Conservation (phyloP, 2,329 filamentous ascomycete genomes). For the Aspergillus japonicus region DNA sequence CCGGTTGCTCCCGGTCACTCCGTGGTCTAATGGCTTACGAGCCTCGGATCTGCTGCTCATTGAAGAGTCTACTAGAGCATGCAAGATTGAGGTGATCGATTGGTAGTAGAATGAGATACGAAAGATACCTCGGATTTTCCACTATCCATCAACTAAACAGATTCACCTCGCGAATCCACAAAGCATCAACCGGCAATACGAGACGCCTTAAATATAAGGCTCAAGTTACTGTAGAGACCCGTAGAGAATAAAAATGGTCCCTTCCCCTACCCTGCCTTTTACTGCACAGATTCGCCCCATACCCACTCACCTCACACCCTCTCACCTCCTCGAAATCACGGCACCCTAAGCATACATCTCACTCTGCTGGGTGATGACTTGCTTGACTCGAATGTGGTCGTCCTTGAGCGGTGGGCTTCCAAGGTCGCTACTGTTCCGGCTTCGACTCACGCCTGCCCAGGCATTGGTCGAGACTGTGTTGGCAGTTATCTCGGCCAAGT, state of each 20-base stretch:
- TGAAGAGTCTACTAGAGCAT: not conserved
- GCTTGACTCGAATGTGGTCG: conserved; percentile 33
- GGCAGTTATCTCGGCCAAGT: conserved; percentile 17
- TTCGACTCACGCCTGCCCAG: conserved; percentile 30
- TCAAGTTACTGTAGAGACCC: not conserved
- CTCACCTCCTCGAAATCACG: not conserved
- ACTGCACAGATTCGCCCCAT: not conserved
- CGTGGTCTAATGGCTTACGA: not conserved
- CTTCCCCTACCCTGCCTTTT: not conserved
- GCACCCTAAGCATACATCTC: conserved; percentile 24
- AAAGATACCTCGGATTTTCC: too few relatives aligned
- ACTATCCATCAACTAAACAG: too few relatives aligned
- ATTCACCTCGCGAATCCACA: too few relatives aligned
- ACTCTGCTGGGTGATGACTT: conserved; percentile 35
- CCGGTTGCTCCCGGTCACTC: not conserved
- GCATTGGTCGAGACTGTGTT: conserved; percentile 33
- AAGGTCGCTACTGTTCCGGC: conserved; percentile 26
- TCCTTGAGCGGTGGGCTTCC: conserved; percentile 9
- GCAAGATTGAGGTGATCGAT: too few relatives aligned
- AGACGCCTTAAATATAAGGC: not conserved
- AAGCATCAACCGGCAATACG: too few relatives aligned
- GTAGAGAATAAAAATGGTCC: not conserved
- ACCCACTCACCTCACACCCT: too few relatives aligned
- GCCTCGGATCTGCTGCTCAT: not conserved
- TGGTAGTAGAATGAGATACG: too few relatives aligned